Evolutionary conservation across 257 asterid species (phyloP).

Genomic region (Prunella vulgaris): DNA sequence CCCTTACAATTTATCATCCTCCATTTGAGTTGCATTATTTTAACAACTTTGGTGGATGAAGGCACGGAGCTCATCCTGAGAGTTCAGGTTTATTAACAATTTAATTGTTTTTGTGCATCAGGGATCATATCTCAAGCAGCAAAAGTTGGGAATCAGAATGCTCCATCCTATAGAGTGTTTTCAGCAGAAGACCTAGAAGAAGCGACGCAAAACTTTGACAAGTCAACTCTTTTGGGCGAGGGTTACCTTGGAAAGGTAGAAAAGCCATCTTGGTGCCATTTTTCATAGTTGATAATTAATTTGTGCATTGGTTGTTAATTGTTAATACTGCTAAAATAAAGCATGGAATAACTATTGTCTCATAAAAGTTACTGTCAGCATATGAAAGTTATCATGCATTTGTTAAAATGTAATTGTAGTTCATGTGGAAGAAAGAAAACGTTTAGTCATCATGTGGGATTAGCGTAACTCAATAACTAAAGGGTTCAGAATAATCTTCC

Average conservation of each 20-base stretch:
- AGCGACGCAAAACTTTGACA: conserved; percentile 70
- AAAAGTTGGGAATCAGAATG: conserved; percentile 54
- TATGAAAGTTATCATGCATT: not conserved
- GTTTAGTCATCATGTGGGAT: not conserved
- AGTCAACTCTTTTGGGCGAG: conserved; percentile 65
- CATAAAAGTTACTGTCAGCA: not conserved
- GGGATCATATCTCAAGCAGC: conserved; percentile 78
- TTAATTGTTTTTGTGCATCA: conserved; percentile 28
- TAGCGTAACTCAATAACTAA: not conserved
- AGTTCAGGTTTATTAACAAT: too few relatives aligned
- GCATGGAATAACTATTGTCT: not conserved
- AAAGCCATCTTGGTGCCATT: conserved; percentile 7
- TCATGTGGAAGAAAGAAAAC: not conserved
- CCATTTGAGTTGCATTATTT: not conserved
- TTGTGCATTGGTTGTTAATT: not conserved
- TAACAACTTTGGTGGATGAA: not conserved
- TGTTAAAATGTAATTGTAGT: not conserved
- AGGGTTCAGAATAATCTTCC: not conserved
- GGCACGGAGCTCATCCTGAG: not conserved
- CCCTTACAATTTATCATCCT: not conserved
- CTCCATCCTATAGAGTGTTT: conserved; percentile 52
- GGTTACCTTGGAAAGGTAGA: conserved; percentile 82
- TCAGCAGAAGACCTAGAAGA: conserved; percentile 63
- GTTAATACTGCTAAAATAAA: not conserved
- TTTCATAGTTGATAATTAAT: not conserved